phyloP scores from a whole-genome alignment of 1,284 basidiomycete species.

The Papiliotrema flavescens region DNA sequence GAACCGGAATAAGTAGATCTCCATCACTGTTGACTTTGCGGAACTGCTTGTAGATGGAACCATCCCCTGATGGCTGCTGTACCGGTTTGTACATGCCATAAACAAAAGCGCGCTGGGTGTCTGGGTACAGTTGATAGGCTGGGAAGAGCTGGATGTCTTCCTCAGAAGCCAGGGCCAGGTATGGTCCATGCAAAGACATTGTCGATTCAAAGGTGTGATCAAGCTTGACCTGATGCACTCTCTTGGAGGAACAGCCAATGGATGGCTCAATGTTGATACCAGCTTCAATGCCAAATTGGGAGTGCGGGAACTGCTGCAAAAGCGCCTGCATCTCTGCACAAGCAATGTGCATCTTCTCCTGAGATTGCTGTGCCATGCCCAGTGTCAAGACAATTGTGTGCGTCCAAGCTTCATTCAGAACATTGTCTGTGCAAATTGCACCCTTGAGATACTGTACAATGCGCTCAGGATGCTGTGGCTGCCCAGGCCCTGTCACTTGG shows the following conservation, averaged over 20 bases:
- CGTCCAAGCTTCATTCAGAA: neutral
- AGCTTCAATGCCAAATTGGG: neutral
- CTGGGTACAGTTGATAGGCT: conserved; percentile 15
- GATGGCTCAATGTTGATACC: neutral
- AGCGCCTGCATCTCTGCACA: neutral
- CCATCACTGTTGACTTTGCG: conserved; percentile 10
- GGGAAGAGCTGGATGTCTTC: conserved; percentile 8
- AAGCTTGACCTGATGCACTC: neutral
- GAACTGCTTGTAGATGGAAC: conserved; percentile 5
- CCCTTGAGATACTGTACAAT: neutral
- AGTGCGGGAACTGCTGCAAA: neutral
- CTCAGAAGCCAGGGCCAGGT: neutral
- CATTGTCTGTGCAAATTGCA: neutral
- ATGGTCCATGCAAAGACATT: neutral
- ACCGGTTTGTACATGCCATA: conserved; percentile 16
- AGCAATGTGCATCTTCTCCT: neutral
- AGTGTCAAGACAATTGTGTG: neutral
- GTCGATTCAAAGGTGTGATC: neutral
- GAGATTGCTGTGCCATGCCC: neutral
- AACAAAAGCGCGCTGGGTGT: conserved; percentile 15
- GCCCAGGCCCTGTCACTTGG: neutral
- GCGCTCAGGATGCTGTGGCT: neutral
- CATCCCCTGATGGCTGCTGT: neutral
- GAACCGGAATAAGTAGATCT: conserved; percentile 24
- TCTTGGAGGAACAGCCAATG: neutral